Base-by-base conservation (phyloP, 2,329 filamentous ascomycete species). In the Ceratocystis alfenasii region DNA sequence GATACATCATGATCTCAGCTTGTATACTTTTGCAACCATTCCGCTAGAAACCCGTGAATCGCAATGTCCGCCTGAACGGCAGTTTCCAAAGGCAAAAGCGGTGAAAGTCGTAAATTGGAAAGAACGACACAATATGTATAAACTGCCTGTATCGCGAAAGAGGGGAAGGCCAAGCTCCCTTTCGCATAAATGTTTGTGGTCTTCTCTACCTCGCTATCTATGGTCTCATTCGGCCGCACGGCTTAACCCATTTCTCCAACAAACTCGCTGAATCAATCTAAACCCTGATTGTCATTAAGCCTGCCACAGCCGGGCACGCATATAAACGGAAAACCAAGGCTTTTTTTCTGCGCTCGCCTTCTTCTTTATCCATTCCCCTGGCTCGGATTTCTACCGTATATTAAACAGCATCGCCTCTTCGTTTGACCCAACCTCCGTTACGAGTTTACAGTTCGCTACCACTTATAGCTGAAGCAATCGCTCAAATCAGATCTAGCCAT, bases 171-270 rank as follows among this genome's bases (percentile, higher is more conserved):
- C 8, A 20, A 50, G 12, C 48, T 41, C 12, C 36, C 36, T 15
- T 41, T 41, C 36, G 12, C n/a, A 50, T 15, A 50, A 3, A 22
- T 50, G n/a, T 20, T 50, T 8, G n/a, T 25, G 2, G 22, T 50
- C 28, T 44, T n/a, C 44, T 46, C 20, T 28, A 3, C 5, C 28
- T 57, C 25, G 22, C n/a, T 28, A 6, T 20, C 17, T 10, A 3
- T 44, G 15, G 30, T 33, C 33, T 60, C 20, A 22, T 46, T 45
- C 41, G 4, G 60, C 36, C 17, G 20, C 22, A 17, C 41, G 12
- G 60, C 22, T 62, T 44, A 62, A 62, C 10, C 60, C 36, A 10
- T 62, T 62, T 30, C 53, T 57, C 53, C 53, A 57, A 57, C 53
- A 33, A 25, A 15, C 46, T 30, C 33, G 17, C 50, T 7, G 22